Evolutionary conservation across 1,139 yeast genomes (phyloP), one percentile per base, ranked within the genome.

Genomic region (Citeromyces hawaiiensis): DNA sequence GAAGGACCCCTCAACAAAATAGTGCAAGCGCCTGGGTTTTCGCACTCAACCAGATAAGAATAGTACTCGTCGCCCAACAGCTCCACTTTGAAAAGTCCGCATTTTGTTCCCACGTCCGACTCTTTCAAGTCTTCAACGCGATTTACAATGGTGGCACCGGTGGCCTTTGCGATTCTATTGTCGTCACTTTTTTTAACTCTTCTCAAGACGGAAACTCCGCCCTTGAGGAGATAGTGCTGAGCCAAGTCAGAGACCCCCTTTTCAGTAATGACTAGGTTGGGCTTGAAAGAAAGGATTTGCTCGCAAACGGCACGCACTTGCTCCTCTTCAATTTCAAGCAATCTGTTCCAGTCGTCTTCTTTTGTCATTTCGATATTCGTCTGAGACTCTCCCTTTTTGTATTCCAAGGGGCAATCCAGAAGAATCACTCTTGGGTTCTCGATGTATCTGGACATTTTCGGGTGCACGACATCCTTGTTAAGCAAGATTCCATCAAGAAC

Each of bases 231-330:
- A 61, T 82, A 88, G 64, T 93, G 99, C 62, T 93, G 99, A 35
- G 98, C 99, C 56, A 93, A 70, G 60, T 93, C 99, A 40, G 95
- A 83, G 19, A 93, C 97, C 48, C 99, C 99, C 70, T 93, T 93
- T 61, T 93, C 99, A 40, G 98, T 93, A 49, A 93, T 81, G 36
- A 93, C 96, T 53, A 93, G 70, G 57, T 85, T 95, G 15, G 98
- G 98, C 57, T 86, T 85, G 57, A 85, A 76, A 44, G 82, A 75
- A 49, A 88, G 69, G 47, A 93, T 74, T 50, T 79, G 83, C 44
- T 86, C 95, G 63, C 97, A 88, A 68, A 91, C 66, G 42, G 72
- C 55, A 56, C 82, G 82, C 46, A 93, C 91, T 64, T 93, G 99
- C 60, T 93, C 98, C 65, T 93, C 99, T 64, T 93, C 99, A 54